These are phyloP conservation scores for Vaccinium vitisidaea DNA, from an alignment of 148 eudicot genomes.

Conservation along the genomic window DNA sequence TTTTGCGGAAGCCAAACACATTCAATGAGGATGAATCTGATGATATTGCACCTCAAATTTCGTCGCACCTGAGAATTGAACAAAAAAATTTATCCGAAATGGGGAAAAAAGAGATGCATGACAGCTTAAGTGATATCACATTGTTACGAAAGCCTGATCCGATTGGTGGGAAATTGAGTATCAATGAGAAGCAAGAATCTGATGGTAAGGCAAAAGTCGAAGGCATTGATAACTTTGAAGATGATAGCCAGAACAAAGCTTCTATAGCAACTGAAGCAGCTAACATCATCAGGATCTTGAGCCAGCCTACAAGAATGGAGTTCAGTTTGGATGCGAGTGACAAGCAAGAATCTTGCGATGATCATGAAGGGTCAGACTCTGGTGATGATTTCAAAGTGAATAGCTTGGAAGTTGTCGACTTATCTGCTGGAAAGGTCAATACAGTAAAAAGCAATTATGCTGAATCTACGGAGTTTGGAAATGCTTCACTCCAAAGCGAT, in stretches of 20 bases:
- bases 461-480: slow-evolving; percentile 22
- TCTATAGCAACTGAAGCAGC: slow-evolving; percentile 21
- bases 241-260: slow-evolving; percentile 19
- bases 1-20: slow-evolving; percentile 69
- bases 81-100: not conserved
- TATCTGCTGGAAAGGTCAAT: slow-evolving; percentile 22
- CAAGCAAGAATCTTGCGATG: slow-evolving; percentile 16
- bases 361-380: slow-evolving; percentile 20
- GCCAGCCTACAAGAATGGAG: slow-evolving; percentile 44
- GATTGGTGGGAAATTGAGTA: slow-evolving; percentile 24
- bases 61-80: not conserved
- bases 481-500: slow-evolving; percentile 25
- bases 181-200: slow-evolving; percentile 25
- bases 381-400: slow-evolving; percentile 24
- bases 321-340: slow-evolving; percentile 20
- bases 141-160: slow-evolving; percentile 75
- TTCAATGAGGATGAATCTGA: slow-evolving; percentile 35
- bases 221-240: slow-evolving; percentile 13
- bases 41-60: slow-evolving; percentile 44
- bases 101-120: slow-evolving; percentile 49
- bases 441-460: slow-evolving; percentile 21
- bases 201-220: slow-evolving; percentile 22
- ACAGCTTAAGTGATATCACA: slow-evolving; percentile 72
- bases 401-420: slow-evolving; percentile 16
- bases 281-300: slow-evolving; percentile 32